A percentile compares a stretch with the other conserved stretches of the same genome.
Evolutionary conservation across 352 stramenopile species (phyloP).

Genomic region (Pythium scleroteichum): DNA sequence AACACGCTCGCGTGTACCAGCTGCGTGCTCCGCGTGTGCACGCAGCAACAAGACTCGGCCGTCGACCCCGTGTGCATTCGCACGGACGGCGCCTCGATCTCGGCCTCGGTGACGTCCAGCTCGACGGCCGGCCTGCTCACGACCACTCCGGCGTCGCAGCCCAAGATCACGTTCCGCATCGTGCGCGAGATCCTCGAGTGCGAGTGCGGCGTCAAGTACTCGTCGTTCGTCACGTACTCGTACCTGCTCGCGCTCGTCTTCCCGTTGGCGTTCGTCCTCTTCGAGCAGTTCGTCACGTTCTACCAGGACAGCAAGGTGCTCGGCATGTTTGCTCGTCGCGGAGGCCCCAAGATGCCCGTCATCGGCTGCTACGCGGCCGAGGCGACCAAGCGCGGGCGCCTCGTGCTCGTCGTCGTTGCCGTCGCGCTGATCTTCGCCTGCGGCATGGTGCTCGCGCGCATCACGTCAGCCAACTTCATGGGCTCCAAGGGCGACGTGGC

Average conservation of each 20-base stretch:
- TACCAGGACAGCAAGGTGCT: slow-evolving; percentile 55
- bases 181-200: slow-evolving; percentile 51
- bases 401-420: slow-evolving; percentile 36
- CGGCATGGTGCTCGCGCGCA: slow-evolving; percentile 38
- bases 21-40: slow-evolving; percentile 53
- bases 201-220: slow-evolving; percentile 43
- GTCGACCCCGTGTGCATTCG: slow-evolving; percentile 45
- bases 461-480: slow-evolving; percentile 42
- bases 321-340: slow-evolving; percentile 42
- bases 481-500: slow-evolving; percentile 33
- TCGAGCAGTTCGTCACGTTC: slow-evolving; percentile 61
- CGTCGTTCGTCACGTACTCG: slow-evolving; percentile 41
- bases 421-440: slow-evolving; percentile 34
- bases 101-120: slow-evolving; percentile 5
- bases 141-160: neutral
- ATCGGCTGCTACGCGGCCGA: slow-evolving; percentile 35
- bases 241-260: slow-evolving; percentile 43
- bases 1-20: slow-evolving; percentile 40
- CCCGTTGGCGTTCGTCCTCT: slow-evolving; percentile 39
- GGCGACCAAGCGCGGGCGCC: slow-evolving; percentile 41
- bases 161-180: slow-evolving; percentile 49
- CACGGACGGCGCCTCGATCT: slow-evolving; percentile 35
- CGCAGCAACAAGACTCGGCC: slow-evolving; percentile 4
- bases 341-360: slow-evolving; percentile 31
- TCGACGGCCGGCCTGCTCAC: slow-evolving; percentile 5